phyloP scores from a whole-genome alignment of 768 basidiomycete genomes.

The Boletus rubroflammeus region DNA sequence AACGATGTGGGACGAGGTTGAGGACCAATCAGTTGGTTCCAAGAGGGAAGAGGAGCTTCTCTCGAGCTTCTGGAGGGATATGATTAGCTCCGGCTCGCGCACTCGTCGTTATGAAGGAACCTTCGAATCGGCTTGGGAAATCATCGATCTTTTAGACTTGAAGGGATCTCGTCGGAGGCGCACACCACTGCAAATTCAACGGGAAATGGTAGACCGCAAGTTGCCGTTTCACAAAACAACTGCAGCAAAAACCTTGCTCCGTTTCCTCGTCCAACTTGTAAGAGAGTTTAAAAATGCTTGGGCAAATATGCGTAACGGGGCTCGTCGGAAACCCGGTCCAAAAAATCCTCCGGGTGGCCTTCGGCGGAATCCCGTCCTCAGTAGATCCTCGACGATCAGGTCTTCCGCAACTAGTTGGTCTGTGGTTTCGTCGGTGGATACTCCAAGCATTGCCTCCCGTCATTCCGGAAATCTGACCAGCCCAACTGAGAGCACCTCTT shows the following conservation, averaged over 20 bases:
- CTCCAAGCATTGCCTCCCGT: neutral
- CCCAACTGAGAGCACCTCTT: neutral
- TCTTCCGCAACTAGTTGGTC: constrained; percentile 1
- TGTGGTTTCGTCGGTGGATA: neutral
- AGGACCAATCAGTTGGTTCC: neutral
- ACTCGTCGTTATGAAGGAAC: constrained; percentile 11
- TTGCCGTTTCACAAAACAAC: constrained; percentile 9
- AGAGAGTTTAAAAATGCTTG: constrained; percentile 9
- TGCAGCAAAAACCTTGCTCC: constrained; percentile 16
- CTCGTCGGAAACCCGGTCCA: neutral
- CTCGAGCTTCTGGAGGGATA: constrained; percentile 11
- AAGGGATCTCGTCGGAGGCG: neutral
- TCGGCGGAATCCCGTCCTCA: neutral
- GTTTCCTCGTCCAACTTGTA: neutral
- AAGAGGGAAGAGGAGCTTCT: constrained; percentile 13
- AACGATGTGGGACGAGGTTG: constrained; percentile 18
- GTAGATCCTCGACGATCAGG: neutral
- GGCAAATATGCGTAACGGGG: neutral
- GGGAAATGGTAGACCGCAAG: constrained; percentile 15
- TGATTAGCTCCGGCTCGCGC: constrained; percentile 12
- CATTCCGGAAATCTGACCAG: neutral
- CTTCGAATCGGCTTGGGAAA: constrained; percentile 9
- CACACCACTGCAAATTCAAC: constrained; percentile 12
- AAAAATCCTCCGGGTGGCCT: neutral
- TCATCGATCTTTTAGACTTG: constrained; percentile 6